These are phyloP conservation scores for Coriaria nepalensis DNA, from an alignment of 306 rosid species.

Conservation along the genomic window DNA sequence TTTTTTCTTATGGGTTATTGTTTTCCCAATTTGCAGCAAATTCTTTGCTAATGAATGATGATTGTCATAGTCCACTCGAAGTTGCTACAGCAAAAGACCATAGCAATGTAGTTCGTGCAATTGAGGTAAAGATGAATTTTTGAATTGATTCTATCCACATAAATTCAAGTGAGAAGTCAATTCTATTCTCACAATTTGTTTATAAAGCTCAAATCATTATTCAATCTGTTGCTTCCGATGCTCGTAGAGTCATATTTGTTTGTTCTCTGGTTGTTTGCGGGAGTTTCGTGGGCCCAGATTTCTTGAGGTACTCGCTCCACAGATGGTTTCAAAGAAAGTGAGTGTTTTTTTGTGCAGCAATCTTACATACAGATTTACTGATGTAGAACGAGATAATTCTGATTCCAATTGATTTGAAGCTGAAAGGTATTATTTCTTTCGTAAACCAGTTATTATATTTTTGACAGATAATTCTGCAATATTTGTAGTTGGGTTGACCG, in stretches of 20 bases:
- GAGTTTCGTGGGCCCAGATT: slow-evolving; percentile 89
- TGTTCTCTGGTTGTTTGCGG: slow-evolving; percentile 92
- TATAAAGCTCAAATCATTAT: slow-evolving; percentile 1
- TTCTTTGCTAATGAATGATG: too few species aligned
- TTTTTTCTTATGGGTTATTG: too few species aligned
- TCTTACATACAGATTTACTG: slow-evolving; percentile 7
- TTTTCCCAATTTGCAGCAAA: too few species aligned
- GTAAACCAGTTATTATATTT: not conserved
- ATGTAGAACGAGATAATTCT: too few species aligned
- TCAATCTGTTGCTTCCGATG: slow-evolving; percentile 12
- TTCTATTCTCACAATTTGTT: too few species aligned
- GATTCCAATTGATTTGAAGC: slow-evolving; percentile 4
- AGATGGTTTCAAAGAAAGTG: slow-evolving; percentile 72
- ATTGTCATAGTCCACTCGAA: too few species aligned
- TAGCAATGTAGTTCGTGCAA: too few species aligned
- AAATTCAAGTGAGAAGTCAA: too few species aligned
- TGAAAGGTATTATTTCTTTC: not conserved
- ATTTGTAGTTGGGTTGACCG: slow-evolving; percentile 87
- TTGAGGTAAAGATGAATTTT: too few species aligned
- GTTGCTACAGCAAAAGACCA: too few species aligned
- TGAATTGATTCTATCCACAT: too few species aligned
- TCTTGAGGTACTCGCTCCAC: slow-evolving; percentile 77
- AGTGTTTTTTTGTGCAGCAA: slow-evolving; percentile 26
- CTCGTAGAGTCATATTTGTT: slow-evolving; percentile 66
- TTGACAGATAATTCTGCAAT: slow-evolving; percentile 10